These are phyloP conservation scores for Strigomonas galati DNA, from an alignment of 208 protist species.

Conservation along the genomic window DNA sequence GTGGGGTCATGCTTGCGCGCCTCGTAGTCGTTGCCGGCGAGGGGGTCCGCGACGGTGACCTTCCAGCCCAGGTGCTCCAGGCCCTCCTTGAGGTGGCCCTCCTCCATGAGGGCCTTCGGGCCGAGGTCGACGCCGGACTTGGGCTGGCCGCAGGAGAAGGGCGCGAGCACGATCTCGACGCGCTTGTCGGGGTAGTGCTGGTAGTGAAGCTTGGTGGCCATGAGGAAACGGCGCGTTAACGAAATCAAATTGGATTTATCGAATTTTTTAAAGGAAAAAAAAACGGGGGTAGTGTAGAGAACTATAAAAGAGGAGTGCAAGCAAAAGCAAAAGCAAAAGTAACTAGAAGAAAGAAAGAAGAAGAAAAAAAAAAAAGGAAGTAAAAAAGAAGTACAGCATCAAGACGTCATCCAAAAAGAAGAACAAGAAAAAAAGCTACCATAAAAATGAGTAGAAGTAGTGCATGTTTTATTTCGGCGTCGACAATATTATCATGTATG, in stretches of 20 bases:
- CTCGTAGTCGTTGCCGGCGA: constrained; percentile 32
- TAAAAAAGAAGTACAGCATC: neutral
- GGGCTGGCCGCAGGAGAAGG: constrained; percentile 43
- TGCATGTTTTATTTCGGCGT: neutral
- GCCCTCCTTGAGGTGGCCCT: constrained; percentile 29
- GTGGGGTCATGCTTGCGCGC: constrained; percentile 22
- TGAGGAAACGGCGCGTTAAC: neutral
- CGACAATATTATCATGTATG: neutral
- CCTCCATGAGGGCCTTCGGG: constrained; percentile 36
- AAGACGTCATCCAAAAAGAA: neutral
- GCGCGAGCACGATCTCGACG: constrained; percentile 39
- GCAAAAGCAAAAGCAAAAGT: too few species aligned
- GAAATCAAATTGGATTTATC: neutral
- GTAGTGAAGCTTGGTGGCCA: constrained; percentile 20
- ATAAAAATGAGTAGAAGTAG: neutral
- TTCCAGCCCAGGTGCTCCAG: constrained; percentile 42
- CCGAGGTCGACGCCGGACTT: constrained; percentile 43
- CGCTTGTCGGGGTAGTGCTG: constrained; percentile 45
- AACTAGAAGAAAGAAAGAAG: constrained; percentile 11
- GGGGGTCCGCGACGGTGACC: constrained; percentile 22
- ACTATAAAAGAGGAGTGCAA: too few species aligned
- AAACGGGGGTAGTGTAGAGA: too few species aligned
- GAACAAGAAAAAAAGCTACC: neutral
- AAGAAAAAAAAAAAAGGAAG: constrained; percentile 3
- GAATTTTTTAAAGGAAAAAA: too few species aligned